A percentile compares a stretch with the other conserved stretches of the same genome.
These are phyloP conservation scores for Phyllosticta citriasiana DNA, from an alignment of 2,329 filamentous ascomycete species.

Conservation along the genomic window DNA sequence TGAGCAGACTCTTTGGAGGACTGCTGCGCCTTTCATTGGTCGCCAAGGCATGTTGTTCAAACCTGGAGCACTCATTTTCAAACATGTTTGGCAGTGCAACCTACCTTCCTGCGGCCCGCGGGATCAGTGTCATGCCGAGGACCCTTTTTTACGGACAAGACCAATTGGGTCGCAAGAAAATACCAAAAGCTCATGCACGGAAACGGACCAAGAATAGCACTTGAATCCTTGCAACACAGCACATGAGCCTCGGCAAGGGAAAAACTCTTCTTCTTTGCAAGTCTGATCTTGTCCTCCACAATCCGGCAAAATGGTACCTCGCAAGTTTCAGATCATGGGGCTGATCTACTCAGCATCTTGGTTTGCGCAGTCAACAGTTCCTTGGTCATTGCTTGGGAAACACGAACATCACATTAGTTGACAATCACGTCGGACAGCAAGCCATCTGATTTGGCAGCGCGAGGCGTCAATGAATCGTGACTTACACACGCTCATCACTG, in stretches of 20 bases:
- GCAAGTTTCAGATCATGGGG: not conserved
- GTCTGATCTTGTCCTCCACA: not conserved
- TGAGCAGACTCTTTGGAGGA: not conserved
- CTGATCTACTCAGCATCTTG: not conserved
- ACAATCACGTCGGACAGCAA: not conserved
- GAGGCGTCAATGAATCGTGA: not conserved
- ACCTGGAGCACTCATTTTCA: not conserved
- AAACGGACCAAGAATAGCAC: not conserved
- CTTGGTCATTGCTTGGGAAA: not conserved
- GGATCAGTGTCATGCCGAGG: not conserved
- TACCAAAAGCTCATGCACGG: not conserved
- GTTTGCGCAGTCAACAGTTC: not conserved
- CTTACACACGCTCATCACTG: not conserved
- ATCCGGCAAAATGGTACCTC: not conserved
- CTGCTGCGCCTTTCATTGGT: not conserved
- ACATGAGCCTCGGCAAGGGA: not conserved
- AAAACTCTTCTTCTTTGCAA: not conserved
- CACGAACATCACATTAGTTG: not conserved
- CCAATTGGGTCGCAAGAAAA: not conserved
- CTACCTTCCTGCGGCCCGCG: not conserved
- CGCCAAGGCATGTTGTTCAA: not conserved
- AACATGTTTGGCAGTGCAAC: not conserved
- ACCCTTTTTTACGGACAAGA: not conserved
- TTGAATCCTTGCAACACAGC: not conserved
- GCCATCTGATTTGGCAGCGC: not conserved